phyloP scores from a whole-genome alignment of 345 rosid genomes.

The Trapa bicornis region DNA sequence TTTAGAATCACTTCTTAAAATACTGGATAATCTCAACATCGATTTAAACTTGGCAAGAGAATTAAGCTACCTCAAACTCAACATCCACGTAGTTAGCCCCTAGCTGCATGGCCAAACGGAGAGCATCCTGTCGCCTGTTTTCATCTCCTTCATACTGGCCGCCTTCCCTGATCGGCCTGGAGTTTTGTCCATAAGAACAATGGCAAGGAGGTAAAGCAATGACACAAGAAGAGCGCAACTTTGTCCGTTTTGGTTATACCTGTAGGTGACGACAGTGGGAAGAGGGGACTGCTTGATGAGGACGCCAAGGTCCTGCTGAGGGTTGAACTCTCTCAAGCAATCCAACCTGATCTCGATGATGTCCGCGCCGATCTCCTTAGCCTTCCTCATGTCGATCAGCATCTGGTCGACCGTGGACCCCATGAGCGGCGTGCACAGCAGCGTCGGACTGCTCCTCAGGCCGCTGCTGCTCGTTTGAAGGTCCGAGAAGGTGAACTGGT shows the following conservation, averaged over 20 bases:
- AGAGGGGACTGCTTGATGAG: constrained; percentile 32
- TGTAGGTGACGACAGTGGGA: constrained; percentile 38
- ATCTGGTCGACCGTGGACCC: constrained; percentile 31
- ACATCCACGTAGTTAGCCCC: constrained; percentile 29
- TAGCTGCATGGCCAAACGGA: constrained; percentile 30
- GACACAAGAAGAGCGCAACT: too few relatives aligned
- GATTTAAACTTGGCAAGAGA: too few relatives aligned
- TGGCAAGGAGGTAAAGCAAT: too few relatives aligned
- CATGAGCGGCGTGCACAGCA: constrained; percentile 35
- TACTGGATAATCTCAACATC: too few relatives aligned
- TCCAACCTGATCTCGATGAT: constrained; percentile 28
- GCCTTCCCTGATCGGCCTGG: constrained; percentile 32
- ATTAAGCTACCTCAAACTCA: constrained; percentile 12
- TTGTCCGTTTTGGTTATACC: constrained; percentile 9
- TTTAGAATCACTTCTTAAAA: too few relatives aligned
- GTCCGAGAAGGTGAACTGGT: constrained; percentile 13
- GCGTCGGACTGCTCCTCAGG: constrained; percentile 23
- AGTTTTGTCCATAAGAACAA: not conserved
- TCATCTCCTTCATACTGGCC: constrained; percentile 39
- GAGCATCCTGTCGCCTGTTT: constrained; percentile 24
- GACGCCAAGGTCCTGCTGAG: constrained; percentile 17
- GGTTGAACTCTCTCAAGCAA: constrained; percentile 27
- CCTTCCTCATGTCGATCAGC: constrained; percentile 30
- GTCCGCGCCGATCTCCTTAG: constrained; percentile 28
- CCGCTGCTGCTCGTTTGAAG: constrained; percentile 18